Percentiles rank a stretch among this genome's conserved stretches.
Evolutionary conservation across 371 early-diverging fungal species (phyloP).

Genomic region (Batkoa obscura): DNA sequence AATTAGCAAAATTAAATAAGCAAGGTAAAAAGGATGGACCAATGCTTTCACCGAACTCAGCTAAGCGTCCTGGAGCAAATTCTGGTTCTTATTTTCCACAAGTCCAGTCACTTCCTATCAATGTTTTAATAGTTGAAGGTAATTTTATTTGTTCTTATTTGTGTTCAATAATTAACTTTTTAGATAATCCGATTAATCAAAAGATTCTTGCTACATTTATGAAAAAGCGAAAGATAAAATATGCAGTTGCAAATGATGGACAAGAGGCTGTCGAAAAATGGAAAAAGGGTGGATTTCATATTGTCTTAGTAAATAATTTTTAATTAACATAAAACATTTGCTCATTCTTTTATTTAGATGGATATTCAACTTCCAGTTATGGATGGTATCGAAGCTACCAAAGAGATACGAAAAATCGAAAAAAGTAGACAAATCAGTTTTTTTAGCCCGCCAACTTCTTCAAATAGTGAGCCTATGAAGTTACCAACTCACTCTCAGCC

Average conservation of each 20-base stretch:
- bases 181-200: constrained; percentile 57
- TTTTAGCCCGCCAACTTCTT: constrained; percentile 16
- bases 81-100: constrained; percentile 19
- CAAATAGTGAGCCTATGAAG: constrained; percentile 4
- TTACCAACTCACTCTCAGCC: constrained; percentile 3
- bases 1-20: background rate
- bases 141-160: constrained; percentile 6
- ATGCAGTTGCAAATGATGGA: constrained; percentile 51
- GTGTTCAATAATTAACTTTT: background rate
- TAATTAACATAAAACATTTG: background rate
- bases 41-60: constrained; percentile 1
- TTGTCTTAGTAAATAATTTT: constrained; percentile 36
- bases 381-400: constrained; percentile 64
- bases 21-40: background rate
- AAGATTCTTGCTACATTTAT: constrained; percentile 51
- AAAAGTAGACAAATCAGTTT: constrained; percentile 37
- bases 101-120: constrained; percentile 31
- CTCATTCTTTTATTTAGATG: constrained; percentile 23
- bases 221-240: constrained; percentile 46
- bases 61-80: constrained; percentile 7
- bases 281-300: constrained; percentile 44
- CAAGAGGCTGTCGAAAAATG: constrained; percentile 57
- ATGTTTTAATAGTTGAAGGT: constrained; percentile 68
- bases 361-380: constrained; percentile 68
- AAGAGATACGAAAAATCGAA: constrained; percentile 46